Evolutionary conservation across 1,284 basidiomycete species (phyloP), one percentile per base, ranked within the genome.

Genomic region (Rhodotorula sp.): DNA sequence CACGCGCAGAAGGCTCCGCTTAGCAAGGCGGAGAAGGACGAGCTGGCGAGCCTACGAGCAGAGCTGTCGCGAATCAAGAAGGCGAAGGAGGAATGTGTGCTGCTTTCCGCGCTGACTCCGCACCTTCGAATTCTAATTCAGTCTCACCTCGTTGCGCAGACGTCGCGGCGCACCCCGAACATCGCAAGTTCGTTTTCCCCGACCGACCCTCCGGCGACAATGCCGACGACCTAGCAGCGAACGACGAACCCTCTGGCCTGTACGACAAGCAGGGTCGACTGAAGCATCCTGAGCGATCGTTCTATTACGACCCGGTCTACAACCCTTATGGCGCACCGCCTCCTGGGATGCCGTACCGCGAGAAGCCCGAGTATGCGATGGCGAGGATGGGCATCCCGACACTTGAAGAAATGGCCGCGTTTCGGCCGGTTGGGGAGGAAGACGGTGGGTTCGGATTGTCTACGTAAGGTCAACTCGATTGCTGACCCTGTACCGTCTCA

Each of bases 261-360:
- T 74, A 72, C 56, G 66, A 66, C 63, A 61, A 59, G 47, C 62
- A 67, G n/a, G 73, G 73, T 4, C 57, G 62, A 20, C 48, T 74
- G 47, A 72, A 71, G 59, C 71, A 73, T 48, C 73, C 73, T 1
- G 74, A 77, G 55, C 73, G 91, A 75, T 94, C 91, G 80, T 84
- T 94, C 53, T 97, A 97, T 80, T 97, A 93, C 80, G 91, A 98
- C 76, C 86, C 90, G 47, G 85, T 92, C 61, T 89, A 95, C 86
- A 98, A 98, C 79, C 92, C 93, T 11, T 94, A 86, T 79, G 94
- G 94, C 34, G 91, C 93, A n/a, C 88, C 94, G 29, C 94, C 94
- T 29, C 94, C 94, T 15, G 94, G 94, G 13, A 92, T 96, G 93
- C 92, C 91, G 15, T 97, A 97, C 80, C 82, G 86, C 59, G 92